Evolutionary conservation across 352 stramenopile species (phyloP).

Genomic region (Pythium angustatum): DNA sequence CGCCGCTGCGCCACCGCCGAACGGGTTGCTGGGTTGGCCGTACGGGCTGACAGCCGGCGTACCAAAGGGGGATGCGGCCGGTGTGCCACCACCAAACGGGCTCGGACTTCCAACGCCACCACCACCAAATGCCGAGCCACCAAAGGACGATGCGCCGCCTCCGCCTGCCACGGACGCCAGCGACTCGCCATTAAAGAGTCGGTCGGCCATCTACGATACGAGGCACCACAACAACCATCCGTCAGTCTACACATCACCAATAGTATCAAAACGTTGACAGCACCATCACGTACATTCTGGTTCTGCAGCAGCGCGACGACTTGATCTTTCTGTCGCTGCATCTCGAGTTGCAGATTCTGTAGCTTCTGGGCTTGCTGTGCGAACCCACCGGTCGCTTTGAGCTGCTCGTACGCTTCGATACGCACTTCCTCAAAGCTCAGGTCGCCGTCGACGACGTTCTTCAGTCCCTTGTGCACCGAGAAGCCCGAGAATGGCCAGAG

Average conservation of each 20-base stretch:
- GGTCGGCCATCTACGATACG: conserved; percentile 37
- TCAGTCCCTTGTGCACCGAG: conserved; percentile 58
- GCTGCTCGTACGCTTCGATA: conserved; percentile 61
- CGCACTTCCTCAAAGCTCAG: conserved; percentile 63
- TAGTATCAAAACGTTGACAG: neutral
- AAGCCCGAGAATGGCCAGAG: conserved; percentile 72
- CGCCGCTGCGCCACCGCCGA: conserved; percentile 21
- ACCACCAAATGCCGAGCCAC: conserved; percentile 32
- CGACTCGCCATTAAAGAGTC: conserved; percentile 55
- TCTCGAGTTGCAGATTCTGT: conserved; percentile 40
- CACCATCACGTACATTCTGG: conserved; percentile 6
- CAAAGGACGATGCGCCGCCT: conserved; percentile 30
- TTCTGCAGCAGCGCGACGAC: conserved; percentile 54
- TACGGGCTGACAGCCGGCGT: conserved; percentile 35
- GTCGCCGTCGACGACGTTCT: conserved; percentile 59
- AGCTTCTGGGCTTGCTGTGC: conserved; percentile 45
- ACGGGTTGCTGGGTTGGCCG: conserved; percentile 38
- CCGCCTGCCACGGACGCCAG: conserved; percentile 26
- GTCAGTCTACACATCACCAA: neutral
- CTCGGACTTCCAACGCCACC: conserved; percentile 16
- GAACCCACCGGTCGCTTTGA: conserved; percentile 47
- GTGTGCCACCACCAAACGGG: conserved; percentile 34
- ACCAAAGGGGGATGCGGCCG: conserved; percentile 7
- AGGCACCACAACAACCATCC: neutral
- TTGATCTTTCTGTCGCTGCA: conserved; percentile 52